These are phyloP conservation scores for Baorangia bicolor DNA, from an alignment of 768 basidiomycete species.

Conservation along the genomic window DNA sequence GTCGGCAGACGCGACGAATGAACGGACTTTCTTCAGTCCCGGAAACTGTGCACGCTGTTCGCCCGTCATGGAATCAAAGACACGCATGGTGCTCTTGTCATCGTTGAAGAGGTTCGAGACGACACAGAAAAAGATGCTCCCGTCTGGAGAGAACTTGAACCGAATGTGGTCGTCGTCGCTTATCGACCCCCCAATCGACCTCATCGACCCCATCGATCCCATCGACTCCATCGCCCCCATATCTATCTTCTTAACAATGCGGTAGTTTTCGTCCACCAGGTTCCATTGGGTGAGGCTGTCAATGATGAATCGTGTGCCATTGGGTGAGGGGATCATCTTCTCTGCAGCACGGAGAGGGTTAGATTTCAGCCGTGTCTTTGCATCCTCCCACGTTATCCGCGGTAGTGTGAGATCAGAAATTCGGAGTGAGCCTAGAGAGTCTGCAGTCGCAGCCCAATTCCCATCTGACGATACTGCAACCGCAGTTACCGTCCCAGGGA, in stretches of 20 bases:
- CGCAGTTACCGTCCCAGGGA: neutral
- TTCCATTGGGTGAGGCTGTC: neutral
- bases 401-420: conserved; percentile 5
- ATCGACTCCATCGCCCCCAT: neutral
- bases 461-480: conserved; percentile 25
- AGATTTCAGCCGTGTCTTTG: neutral
- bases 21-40: conserved; percentile 8
- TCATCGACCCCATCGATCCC: no score
- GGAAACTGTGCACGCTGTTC: conserved; percentile 5
- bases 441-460: conserved; percentile 10
- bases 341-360: neutral
- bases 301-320: conserved; percentile 13
- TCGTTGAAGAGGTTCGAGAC: neutral
- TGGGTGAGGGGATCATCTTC: neutral
- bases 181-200: neutral
- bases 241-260: conserved; percentile 7
- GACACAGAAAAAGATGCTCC: conserved; percentile 5
- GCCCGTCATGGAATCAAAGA: conserved; percentile 13
- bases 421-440: conserved; percentile 1
- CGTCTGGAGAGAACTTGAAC: conserved; percentile 15
- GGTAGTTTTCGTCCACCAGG: conserved; percentile 4
- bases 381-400: neutral
- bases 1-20: neutral
- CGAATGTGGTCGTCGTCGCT: neutral
- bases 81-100: conserved; percentile 6